Evolutionary conservation across 2,329 filamentous ascomycete species (phyloP).

Genomic region (Elsinoe arachidis): DNA sequence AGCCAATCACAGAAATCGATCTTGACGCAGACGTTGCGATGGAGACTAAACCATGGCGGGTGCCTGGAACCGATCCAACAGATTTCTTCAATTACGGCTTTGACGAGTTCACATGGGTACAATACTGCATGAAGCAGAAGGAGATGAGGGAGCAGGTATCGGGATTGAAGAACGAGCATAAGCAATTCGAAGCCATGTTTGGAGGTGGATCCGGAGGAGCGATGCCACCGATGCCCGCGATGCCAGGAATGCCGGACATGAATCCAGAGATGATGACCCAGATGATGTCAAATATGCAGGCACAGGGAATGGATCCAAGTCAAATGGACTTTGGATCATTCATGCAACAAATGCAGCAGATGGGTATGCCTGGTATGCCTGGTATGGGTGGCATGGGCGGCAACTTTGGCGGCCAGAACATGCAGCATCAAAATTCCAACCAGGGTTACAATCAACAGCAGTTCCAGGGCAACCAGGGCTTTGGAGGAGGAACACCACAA

Average conservation of each 20-base stretch:
- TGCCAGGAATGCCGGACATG: constrained; percentile 41
- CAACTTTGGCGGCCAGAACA: constrained; percentile 16
- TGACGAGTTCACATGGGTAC: constrained; percentile 95
- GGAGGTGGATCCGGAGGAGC: constrained; percentile 27
- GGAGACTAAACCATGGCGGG: constrained; percentile 84
- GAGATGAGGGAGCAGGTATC: constrained; percentile 66
- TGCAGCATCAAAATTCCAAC: constrained; percentile 17
- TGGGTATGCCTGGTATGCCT: constrained; percentile 30
- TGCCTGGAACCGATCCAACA: constrained; percentile 85
- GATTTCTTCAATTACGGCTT: constrained; percentile 99
- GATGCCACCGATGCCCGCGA: constrained; percentile 28
- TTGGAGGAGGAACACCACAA: constrained; percentile 10
- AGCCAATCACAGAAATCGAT: constrained; percentile 57
- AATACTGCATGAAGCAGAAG: constrained; percentile 86
- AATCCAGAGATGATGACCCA: constrained; percentile 50
- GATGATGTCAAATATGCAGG: constrained; percentile 48
- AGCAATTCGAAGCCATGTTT: constrained; percentile 54
- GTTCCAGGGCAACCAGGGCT: constrained; percentile 2
- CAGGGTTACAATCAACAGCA: constrained; percentile 19
- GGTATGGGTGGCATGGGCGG: constrained; percentile 15
- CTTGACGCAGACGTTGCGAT: constrained; percentile 51
- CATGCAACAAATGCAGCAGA: constrained; percentile 45
- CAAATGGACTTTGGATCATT: constrained; percentile 47
- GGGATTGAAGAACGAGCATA: constrained; percentile 60
- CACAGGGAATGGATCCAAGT: constrained; percentile 45